Percentiles rank a stretch among this genome's conserved stretches.
Evolutionary conservation across 345 rosid species (phyloP).

Genomic region (Cardiospermum halicacabum): DNA sequence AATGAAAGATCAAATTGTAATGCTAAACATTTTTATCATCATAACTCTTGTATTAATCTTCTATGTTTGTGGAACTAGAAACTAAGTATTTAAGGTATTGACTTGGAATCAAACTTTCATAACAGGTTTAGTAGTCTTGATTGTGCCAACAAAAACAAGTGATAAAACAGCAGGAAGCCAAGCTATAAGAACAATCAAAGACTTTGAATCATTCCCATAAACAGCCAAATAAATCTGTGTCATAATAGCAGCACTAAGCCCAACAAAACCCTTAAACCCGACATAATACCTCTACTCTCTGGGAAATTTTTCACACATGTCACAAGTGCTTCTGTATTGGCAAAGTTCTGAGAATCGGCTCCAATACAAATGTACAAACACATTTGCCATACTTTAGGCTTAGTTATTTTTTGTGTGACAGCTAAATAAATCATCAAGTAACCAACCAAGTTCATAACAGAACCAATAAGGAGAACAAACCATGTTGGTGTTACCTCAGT

Average conservation of each 20-base stretch:
- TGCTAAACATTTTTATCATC: no score
- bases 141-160: slow-evolving; percentile 60
- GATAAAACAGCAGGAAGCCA: slow-evolving; percentile 86
- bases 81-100: no score
- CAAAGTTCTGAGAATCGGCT: no score
- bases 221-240: slow-evolving; percentile 80
- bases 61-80: no score
- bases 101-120: no score
- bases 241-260: slow-evolving; percentile 82
- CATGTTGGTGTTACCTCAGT: slow-evolving; percentile 90
- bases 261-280: slow-evolving; percentile 85
- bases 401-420: slow-evolving; percentile 56
- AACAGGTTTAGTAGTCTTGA: slow-evolving; percentile 42
- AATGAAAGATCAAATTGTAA: no score
- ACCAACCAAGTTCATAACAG: slow-evolving; percentile 73
- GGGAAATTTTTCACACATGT: slow-evolving; percentile 89
- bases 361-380: no score
- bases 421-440: slow-evolving; percentile 86
- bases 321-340: slow-evolving; percentile 71
- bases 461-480: slow-evolving; percentile 70
- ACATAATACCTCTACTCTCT: slow-evolving; percentile 71
- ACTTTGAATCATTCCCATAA: slow-evolving; percentile 67
- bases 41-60: no score
- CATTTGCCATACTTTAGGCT: no score
- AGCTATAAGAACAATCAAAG: slow-evolving; percentile 65